Evolutionary conservation across 352 stramenopile genomes (phyloP).

Genomic region (Globisporangium splendens): DNA sequence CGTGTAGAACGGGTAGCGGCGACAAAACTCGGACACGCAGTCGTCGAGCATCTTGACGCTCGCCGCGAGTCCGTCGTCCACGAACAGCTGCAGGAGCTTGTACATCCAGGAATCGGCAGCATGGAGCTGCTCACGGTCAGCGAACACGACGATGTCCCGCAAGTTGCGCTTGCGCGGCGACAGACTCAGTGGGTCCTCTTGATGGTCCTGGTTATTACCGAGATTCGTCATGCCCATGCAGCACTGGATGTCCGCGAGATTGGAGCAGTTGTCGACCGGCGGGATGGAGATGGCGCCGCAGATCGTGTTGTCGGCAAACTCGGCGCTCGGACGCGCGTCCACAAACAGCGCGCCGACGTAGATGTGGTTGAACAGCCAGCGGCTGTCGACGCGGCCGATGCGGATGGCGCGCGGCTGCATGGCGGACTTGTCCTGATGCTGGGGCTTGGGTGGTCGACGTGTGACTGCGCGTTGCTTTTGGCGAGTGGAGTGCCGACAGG

Average conservation of each 20-base stretch:
- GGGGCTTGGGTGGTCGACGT: neutral
- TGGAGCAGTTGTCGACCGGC: constrained; percentile 12
- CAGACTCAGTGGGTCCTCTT: constrained; percentile 19
- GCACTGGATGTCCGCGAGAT: constrained; percentile 17
- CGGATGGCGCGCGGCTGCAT: constrained; percentile 18
- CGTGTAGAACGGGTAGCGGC: constrained; percentile 71
- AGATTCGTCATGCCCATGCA: too few relatives aligned
- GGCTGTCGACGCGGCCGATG: constrained; percentile 36
- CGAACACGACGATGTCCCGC: constrained; percentile 52
- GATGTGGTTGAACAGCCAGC: constrained; percentile 78
- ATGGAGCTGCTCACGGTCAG: constrained; percentile 23
- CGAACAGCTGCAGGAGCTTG: constrained; percentile 34
- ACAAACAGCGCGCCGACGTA: constrained; percentile 57
- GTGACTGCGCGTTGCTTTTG: neutral
- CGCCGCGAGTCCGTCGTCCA: constrained; percentile 38
- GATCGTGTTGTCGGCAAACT: constrained; percentile 37
- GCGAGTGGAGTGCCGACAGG: too few relatives aligned
- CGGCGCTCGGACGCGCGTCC: constrained; percentile 36
- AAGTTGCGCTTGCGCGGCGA: constrained; percentile 33
- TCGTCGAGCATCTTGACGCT: constrained; percentile 43
- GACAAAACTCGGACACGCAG: constrained; percentile 35
- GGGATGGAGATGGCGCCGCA: constrained; percentile 52
- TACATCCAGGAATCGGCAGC: constrained; percentile 33
- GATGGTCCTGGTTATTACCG: constrained; percentile 14
- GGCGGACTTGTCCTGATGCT: too few relatives aligned